These are phyloP conservation scores for Saccharomyces paradoxus DNA, from an alignment of 805 yeast species.

Conservation along the genomic window DNA sequence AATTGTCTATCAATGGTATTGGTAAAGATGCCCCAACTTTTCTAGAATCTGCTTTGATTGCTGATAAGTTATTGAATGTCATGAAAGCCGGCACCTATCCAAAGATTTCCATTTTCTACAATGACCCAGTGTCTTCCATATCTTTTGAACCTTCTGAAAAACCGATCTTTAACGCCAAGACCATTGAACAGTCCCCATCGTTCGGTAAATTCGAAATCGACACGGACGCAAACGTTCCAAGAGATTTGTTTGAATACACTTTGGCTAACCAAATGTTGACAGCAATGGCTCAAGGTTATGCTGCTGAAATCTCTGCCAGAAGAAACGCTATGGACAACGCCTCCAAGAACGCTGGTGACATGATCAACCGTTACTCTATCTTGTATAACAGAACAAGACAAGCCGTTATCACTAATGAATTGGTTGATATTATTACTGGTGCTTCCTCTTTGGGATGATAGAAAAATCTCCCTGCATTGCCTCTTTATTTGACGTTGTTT, in stretches of 20 bases:
- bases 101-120: slow-evolving; percentile 73
- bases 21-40: slow-evolving; percentile 97
- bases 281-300: slow-evolving; percentile 96
- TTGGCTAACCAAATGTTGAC: slow-evolving; percentile 82
- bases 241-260: slow-evolving; percentile 73
- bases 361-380: slow-evolving; percentile 93
- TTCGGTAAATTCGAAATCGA: slow-evolving; percentile 75
- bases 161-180: slow-evolving; percentile 57
- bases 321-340: slow-evolving; percentile 99
- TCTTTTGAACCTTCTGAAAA: slow-evolving; percentile 77
- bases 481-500: not conserved
- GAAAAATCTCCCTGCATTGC: not conserved
- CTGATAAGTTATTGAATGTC: slow-evolving; percentile 64
- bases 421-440: slow-evolving; percentile 99
- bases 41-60: slow-evolving; percentile 77
- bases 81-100: slow-evolving; percentile 43
- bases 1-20: slow-evolving; percentile 76
- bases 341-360: slow-evolving; percentile 98
- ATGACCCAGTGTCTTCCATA: slow-evolving; percentile 80
- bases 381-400: slow-evolving; percentile 99
- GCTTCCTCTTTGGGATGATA: slow-evolving; percentile 90
- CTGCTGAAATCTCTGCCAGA: slow-evolving; percentile 96
- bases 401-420: slow-evolving; percentile 97
- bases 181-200: slow-evolving; percentile 79
- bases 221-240: slow-evolving; percentile 59